Evolutionary conservation across 371 early-diverging fungal genomes (phyloP), one percentile per base, ranked within the genome.

Genomic region (Dentiscutata heterogama): DNA sequence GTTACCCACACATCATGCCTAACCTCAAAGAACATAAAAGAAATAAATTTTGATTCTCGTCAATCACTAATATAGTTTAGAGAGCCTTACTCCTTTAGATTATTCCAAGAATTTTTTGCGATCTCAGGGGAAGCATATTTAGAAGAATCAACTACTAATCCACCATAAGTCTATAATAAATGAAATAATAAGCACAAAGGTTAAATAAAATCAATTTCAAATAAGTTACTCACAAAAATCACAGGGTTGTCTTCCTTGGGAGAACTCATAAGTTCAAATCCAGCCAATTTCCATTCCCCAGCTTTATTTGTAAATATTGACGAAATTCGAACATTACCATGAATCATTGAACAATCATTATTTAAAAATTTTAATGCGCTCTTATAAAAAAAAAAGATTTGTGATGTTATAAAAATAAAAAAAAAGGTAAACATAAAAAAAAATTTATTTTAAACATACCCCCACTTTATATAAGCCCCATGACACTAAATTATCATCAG

Each of bases 231-330:
- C 89, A 92, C 92, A 84, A 92, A 83, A 35, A 95, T 87, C 20
- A 92, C 86, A 0, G 94, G 93, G 67, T 89, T 88, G 67, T 94
- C 94, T 73, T 95, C 96, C 67, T 93, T 91, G 82, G 94, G 84
- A 5, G 93, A 92, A 42, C 94, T 90, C 14, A 96, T 82, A 18
- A 95, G 81, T 81, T 98, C 99, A 78, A 97, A 90, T 3, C 97
- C 97, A 22, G 95, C 96, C 42, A 98, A 87, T 82, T 94, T 96
- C 98, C 98, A 99, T 85, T 99, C 99, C 56, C 97, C 97, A 4
- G 96, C 94, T 77, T 90, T 90, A 42, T 95, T 97, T 50, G 93
- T 92, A 84, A 93, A 97, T 71, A 99, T 93, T 2, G 97, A 94
- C 2, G 90, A 87, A 6, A 92, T 83, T 11, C 92, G 89, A 35